Evolutionary conservation across 164 flowering plant species (phyloP), one percentile per base, ranked within the genome.

Genomic region (Buxus sempervirens): DNA sequence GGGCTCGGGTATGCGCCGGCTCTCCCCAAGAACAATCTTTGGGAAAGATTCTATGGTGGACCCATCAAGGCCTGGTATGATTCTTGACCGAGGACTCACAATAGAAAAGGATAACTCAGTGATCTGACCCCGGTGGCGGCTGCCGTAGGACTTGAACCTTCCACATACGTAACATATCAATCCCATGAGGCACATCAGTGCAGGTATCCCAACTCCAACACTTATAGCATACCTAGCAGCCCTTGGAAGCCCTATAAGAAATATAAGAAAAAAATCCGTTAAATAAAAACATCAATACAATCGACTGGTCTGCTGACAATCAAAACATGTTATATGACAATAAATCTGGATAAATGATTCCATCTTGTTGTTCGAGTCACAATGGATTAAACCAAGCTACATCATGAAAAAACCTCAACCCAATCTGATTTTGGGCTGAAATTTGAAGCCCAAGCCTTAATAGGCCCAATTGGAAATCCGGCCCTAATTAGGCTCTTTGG

Each of bases 1-100:
- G 10, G 79, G 79, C 59, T 73, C 75, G 0, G 84, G 88, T 12
- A 84, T 53, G 28, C 84, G 56, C 15, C 72, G n/a, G 53, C 83
- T 80, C 53, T 72, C 83, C 1, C 86, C 83, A 0, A 87, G 67
- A 21, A 76, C 26, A 0, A 73, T 81, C 51, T 76, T 85, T 0
- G 87, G 86, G 73, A 66, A 84, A 0, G 86, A 80, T 24, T 80
- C 81, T 4, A 86, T 84, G 14, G 82, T 81, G 0, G 75, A 73
- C 20, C 36, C 67, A 36, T 82, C 86, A 0, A 84, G 80, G 54
- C 90, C 90, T 10, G 38, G 42, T 8, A 41, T 23, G 3, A 62
- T 18, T 0, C 5, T 10, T 6, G 18, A 10, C 16, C 12, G 51
- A 10, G 51, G 51, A 45, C 10, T 1, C 2, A 55, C 60, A 6